Evolutionary conservation across 2,329 filamentous ascomycete genomes (phyloP), one percentile per base, ranked within the genome.

Genomic region (Aspergillus eucalypticola): DNA sequence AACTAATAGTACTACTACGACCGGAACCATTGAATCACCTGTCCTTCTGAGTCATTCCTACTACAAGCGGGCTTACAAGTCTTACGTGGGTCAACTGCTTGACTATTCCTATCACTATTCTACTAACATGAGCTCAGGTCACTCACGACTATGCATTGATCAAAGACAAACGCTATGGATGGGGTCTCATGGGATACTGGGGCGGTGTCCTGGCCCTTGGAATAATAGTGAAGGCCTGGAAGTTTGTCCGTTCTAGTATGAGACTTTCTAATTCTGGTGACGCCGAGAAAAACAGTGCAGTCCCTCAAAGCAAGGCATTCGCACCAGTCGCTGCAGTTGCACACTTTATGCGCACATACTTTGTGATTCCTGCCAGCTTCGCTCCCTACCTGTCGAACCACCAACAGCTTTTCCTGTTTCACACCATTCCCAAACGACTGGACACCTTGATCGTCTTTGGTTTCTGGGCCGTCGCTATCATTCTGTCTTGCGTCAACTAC

Each of bases 121-220:
- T 3, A 17, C n/a, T 25, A 13, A 57, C 21, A 32, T 49, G 8
- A 3, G 1, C 11, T 29, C 23, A 65, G 63, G 59, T 65, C n/a
- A 60, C 59, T 7, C 61, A 64, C 35, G 63, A 61, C 21, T 61
- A 53, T 32, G 61, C 56, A 3, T 55, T 61, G 5, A 17, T 38
- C 2, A 65, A 60, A 50, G 54, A 63, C 21, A 61, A 54, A 27
- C 59, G 49, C 5, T 57, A 50, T n/a, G 59, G 63, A 21, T 65
- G 63, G 61, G 59, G 54, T 19, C 21, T 65, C 50, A 58, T 65
- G 54, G 63, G 61, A 2, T 65, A 65, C 29, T 65, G 63, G 63
- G 63, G 56, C 8, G 57, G 54, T 19, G 38, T 65, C 3, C 27
- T 65, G 15, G 38, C 56, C 11, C 25, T 64, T 2, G 59, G 58